These are phyloP conservation scores for Dorcoceras hygrometricum DNA, from an alignment of 257 asterid genomes.

Conservation along the genomic window DNA sequence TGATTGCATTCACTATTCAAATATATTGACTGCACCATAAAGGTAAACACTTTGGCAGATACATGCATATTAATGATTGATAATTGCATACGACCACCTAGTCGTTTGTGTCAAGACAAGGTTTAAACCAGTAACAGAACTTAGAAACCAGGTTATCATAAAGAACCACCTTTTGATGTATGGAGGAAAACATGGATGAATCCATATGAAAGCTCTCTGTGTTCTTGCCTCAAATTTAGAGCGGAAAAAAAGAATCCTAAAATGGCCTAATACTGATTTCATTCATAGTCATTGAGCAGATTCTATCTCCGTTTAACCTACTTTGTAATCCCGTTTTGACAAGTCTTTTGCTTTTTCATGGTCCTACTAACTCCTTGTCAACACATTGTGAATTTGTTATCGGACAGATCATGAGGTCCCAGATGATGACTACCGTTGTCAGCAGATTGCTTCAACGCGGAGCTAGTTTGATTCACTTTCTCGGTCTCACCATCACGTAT, in stretches of 20 bases:
- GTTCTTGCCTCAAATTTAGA: background rate
- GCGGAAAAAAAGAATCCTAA: background rate
- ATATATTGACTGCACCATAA: background rate
- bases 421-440: background rate
- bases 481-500: background rate
- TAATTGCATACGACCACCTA: background rate
- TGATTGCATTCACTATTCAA: constrained; percentile 7
- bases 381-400: background rate
- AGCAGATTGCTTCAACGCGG: background rate
- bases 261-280: background rate
- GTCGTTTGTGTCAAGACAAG: background rate
- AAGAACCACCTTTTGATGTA: background rate
- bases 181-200: background rate
- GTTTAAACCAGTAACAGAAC: background rate
- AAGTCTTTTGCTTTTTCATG: too few relatives aligned
- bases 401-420: background rate
- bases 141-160: too few relatives aligned
- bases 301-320: too few relatives aligned
- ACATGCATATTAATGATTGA: background rate
- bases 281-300: too few relatives aligned
- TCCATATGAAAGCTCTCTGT: background rate
- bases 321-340: too few relatives aligned
- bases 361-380: too few relatives aligned
- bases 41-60: background rate
- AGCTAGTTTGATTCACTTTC: background rate